Base-by-base conservation (phyloP, 2,329 filamentous ascomycete species). In the Neofusicoccum laricinum region DNA sequence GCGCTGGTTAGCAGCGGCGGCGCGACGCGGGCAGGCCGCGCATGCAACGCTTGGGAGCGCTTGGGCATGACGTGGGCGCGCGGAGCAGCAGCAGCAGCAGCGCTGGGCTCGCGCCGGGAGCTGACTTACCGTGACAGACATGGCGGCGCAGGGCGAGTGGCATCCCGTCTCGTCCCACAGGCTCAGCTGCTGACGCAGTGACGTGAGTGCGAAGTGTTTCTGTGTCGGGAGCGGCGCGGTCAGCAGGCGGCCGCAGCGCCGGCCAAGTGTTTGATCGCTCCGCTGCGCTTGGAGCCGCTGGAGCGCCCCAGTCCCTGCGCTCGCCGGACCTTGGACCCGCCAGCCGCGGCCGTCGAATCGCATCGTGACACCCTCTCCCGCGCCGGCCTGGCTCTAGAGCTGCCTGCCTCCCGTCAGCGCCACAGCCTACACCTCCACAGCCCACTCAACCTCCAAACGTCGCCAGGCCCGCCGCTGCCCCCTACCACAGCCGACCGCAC, bases 121-220 rank as follows among this genome's bases (percentile, higher is more conserved):
- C 43, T 15, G 36, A 71, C 75, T 69, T 70, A 79, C 77, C 15
- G 81, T 83, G 69, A 82, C 79, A 63, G 81, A 80, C 81, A 83
- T 83, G 71, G 66, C 70, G 68, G 62, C 43, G 66, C 58, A 61
- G 57, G 45, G 58, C n/a, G 32, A 51, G 34, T 63, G 57, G 57
- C 57, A 61, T 61, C 57, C 57, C 57, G 57, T 46, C 50, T 34
- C 30, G 34, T 38, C 45, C 32, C 46, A 49, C 38, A 36, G 57
- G 34, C 46, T 49, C 58, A 61, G 58, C 58, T 59, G 58, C 58
- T 61, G 58, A 61, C 58, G 46, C 45, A 61, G 58, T 59, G 55
- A 59, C 55, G 55, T 59, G 55, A 46, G 55, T 46, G 55, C 55
- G 30, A 46, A 59, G 55, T 46, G 41, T 46, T 57, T 59, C 55